Evolutionary conservation across 139 green algal genomes (phyloP).

Genomic region (Tetraselmis striata): DNA sequence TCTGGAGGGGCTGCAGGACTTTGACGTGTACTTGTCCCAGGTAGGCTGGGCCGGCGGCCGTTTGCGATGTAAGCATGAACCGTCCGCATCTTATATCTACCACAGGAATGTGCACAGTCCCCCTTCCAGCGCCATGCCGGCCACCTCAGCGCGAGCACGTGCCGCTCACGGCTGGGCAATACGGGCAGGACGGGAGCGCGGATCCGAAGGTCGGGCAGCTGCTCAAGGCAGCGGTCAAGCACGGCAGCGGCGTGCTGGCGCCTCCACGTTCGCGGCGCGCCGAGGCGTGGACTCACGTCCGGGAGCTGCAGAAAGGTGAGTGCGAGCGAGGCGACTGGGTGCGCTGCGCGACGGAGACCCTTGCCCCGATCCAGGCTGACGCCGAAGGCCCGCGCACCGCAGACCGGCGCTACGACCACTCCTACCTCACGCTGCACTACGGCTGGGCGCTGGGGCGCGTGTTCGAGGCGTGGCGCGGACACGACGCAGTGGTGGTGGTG

Average conservation of each 20-base stretch:
- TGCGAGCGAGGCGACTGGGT: constrained; percentile 7
- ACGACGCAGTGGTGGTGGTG: constrained; percentile 37
- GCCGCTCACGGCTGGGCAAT: too few relatives aligned
- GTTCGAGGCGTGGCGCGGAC: constrained; percentile 16
- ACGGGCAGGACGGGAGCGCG: neutral
- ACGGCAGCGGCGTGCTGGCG: neutral
- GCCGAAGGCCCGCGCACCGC: neutral
- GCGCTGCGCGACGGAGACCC: neutral
- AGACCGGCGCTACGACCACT: constrained; percentile 26
- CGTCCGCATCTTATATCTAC: neutral
- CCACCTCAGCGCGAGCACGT: constrained; percentile 21
- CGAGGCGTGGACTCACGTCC: neutral
- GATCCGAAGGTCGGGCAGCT: neutral
- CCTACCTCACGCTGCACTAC: constrained; percentile 42
- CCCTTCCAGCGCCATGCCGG: neutral
- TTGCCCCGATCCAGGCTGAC: too few relatives aligned
- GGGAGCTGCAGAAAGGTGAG: constrained; percentile 1
- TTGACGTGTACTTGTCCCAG: constrained; percentile 35
- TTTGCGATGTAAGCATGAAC: neutral
- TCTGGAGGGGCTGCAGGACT: constrained; percentile 21
- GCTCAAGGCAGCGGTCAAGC: neutral
- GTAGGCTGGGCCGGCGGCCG: neutral
- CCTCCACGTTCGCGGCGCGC: too few relatives aligned
- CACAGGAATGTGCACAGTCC: too few relatives aligned
- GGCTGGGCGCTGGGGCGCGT: constrained; percentile 28